Evolutionary conservation across 805 yeast genomes (phyloP), one percentile per base, ranked within the genome.

Genomic region (Maudiozyma turicensis): DNA sequence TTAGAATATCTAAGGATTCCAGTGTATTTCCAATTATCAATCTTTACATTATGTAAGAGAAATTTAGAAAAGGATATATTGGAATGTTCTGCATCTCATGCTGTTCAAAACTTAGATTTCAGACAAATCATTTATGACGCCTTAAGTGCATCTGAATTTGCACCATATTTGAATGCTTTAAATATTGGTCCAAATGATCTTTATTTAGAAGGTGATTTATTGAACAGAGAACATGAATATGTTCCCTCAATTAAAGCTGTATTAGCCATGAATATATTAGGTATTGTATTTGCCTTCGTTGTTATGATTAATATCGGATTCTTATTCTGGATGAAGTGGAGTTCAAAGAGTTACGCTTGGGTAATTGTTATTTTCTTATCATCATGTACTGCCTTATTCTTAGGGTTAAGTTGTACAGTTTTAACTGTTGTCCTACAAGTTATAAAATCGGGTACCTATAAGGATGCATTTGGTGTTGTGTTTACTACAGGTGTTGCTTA

Each of bases 61-160:
- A 45, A 57, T 46, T 43, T 54, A 15, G 43, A 56, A 28, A 60
- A 61, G 40, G 51, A 54, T 5, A 55, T 61, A 8, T 48, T 55
- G 30, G 35, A 52, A 5, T 66, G 70, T 51, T 55, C 57, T 34
- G 49, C 50, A 8, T 47, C 64, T 2, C 66, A 63, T 45, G 65
- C 68, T 9, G 70, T 66, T 14, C 70, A 66, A 53, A 49, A 61
- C 42, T 48, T 65, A 48, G 58, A 62, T 47, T 60, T 64, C 57
- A 60, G 65, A 50, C 46, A 50, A 6, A 63, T 64, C 43, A 56
- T 65, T 40, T 65, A 59, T 52, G 55, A 57, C 35, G 61, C 65
- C 40, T 51, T 66, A 41, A 50, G 46, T n/a, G 52, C 47, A 10
- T 66, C 70, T 3, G 60, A 64, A 11, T 61, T 64, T 45, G 48